These are phyloP conservation scores for Lepiota venenata DNA, from an alignment of 768 basidiomycete genomes.

Conservation along the genomic window DNA sequence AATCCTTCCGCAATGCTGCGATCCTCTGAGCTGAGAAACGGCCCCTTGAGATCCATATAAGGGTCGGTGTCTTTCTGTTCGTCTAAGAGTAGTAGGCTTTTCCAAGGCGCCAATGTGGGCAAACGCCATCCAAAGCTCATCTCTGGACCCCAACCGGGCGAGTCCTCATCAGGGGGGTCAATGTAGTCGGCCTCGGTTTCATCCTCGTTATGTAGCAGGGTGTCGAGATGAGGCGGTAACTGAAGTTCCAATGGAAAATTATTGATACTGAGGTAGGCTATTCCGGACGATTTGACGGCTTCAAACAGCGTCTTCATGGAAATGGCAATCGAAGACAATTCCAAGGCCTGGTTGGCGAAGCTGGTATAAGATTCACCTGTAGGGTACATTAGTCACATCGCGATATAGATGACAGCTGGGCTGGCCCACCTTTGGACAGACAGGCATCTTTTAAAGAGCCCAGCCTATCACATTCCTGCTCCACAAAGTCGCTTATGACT, in stretches of 20 bases:
- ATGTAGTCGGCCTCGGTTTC: constrained; percentile 52
- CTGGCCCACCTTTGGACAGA: constrained; percentile 52
- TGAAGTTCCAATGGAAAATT: constrained; percentile 82
- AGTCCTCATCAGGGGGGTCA: constrained; percentile 47
- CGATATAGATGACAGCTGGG: not conserved
- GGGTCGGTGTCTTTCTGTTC: constrained; percentile 42
- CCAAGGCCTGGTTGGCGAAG: constrained; percentile 56
- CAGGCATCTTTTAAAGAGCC: constrained; percentile 69
- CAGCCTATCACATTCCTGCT: constrained; percentile 71
- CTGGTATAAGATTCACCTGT: constrained; percentile 58
- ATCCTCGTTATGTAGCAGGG: constrained; percentile 63
- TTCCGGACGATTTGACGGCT: constrained; percentile 68
- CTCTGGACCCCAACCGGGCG: constrained; percentile 61
- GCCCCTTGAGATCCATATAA: constrained; percentile 54
- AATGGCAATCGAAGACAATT: constrained; percentile 66
- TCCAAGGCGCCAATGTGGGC: constrained; percentile 84
- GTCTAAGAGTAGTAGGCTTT: constrained; percentile 79
- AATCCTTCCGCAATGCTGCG: constrained; percentile 68
- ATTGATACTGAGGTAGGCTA: constrained; percentile 77
- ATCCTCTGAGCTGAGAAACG: constrained; percentile 63
- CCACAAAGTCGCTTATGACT: constrained; percentile 82
- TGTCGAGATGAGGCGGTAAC: constrained; percentile 77
- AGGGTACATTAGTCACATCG: not conserved
- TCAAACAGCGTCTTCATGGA: constrained; percentile 82
- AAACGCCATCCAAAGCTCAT: constrained; percentile 72